Base-by-base conservation (phyloP, 2,329 filamentous ascomycete species). In the Calonectria ilicicola region DNA sequence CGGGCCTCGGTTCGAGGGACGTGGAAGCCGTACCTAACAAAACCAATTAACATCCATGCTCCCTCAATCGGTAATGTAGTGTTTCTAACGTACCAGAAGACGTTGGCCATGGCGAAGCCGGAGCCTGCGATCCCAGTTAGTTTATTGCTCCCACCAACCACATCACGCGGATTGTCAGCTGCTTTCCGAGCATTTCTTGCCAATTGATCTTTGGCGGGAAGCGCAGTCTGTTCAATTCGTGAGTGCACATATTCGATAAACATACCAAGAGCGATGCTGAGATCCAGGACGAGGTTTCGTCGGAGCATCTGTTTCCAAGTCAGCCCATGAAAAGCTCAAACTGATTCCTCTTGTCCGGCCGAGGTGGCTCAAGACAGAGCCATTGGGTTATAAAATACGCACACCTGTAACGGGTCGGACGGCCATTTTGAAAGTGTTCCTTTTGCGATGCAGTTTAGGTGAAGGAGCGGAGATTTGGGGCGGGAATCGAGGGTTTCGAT, bases 1-100 rank as follows among this genome's bases (percentile, higher is more conserved):
- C 90, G 90, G 76, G 86, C 86, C 80, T 87, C 82, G 80, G 88
- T 91, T 83, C 90, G 89, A 77, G 90, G 90, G 80, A 91, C 84
- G 85, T 92, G 90, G 86, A 82, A 92, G 82, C 90, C 90, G 87
- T 91, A 90, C 90, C 90, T 91, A 76, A 75, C 15, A 15, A 42
- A 23, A 68, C 15, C 26, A 27, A 62, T 79, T 38, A 80, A 74
- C 70, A 29, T 29, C 47, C 4, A 6, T 19, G 2, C 26, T 17
- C 12, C 15, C 4, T 15, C 6, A 27, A 23, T 32, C 26, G 21
- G 19, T 46, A 47, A 23, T 53, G 29, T n/a, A 14, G 4, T 56
- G 35, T 47, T 12, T 23, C 49, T 23, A n/a, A 40, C 89, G 78
- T 89, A 91, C 90, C 90, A 91, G 86, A 87, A 91, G 75, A 83